Conservation (phyloP, 2,329 filamentous ascomycete genomes). For the Aspergillus unguis region DNA sequence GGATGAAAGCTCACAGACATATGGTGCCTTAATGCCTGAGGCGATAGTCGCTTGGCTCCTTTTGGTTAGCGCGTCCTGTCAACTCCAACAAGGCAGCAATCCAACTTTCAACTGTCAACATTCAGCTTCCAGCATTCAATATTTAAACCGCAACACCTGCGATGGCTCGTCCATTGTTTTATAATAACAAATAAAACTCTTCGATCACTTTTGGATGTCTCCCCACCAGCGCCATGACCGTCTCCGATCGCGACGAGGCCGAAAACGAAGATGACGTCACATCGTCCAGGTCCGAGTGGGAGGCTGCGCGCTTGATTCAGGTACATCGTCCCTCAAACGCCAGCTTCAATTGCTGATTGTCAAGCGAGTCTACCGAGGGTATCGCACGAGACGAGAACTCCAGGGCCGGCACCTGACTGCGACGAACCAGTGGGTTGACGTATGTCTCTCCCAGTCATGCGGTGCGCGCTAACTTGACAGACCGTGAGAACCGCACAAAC, state of each 20-base stretch:
- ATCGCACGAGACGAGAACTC: slow-evolving; percentile 7
- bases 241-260: neutral
- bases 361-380: slow-evolving; percentile 8
- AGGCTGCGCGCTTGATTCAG: slow-evolving; percentile 2
- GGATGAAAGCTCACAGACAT: too few relatives aligned
- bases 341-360: neutral
- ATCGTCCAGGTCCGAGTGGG: neutral
- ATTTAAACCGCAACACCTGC: too few relatives aligned
- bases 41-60: too few relatives aligned
- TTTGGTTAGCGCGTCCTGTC: neutral
- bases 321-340: neutral
- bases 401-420: slow-evolving; percentile 1
- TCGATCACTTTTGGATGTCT: neutral
- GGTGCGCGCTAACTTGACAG: neutral
- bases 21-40: too few relatives aligned
- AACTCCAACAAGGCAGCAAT: neutral
- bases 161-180: neutral
- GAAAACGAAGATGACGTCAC: slow-evolving; percentile 1
- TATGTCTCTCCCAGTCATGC: slow-evolving; percentile 32
- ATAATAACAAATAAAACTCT: too few relatives aligned
- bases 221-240: neutral
- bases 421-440: slow-evolving; percentile 61
- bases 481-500: slow-evolving; percentile 50
- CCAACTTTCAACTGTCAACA: too few relatives aligned
- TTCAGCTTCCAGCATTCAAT: too few relatives aligned